A percentile compares a stretch with the other conserved stretches of the same genome.
phyloP scores from a whole-genome alignment of 2,329 filamentous ascomycete genomes.

The Cucurbitaria berberidis region DNA sequence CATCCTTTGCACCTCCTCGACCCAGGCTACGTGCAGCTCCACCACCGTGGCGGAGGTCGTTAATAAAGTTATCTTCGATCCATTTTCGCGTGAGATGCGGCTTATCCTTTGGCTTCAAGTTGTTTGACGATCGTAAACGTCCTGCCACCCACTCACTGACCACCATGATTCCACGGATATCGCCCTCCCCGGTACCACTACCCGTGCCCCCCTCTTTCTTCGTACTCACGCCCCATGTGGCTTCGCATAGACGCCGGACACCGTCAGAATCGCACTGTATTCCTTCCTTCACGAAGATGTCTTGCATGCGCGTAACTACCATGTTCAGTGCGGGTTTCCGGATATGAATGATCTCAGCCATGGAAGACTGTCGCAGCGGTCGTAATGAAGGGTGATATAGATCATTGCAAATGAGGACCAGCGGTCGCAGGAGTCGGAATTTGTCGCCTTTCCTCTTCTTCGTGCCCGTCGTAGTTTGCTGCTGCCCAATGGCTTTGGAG shows the following conservation, averaged over 20 bases:
- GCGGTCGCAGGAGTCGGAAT: slow-evolving; percentile 83
- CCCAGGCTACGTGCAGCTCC: slow-evolving; percentile 74
- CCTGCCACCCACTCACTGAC: slow-evolving; percentile 86
- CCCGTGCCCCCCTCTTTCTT: slow-evolving; percentile 69
- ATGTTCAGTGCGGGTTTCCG: slow-evolving; percentile 87
- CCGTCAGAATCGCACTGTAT: slow-evolving; percentile 89
- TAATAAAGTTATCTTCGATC: slow-evolving; percentile 75
- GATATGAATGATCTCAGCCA: slow-evolving; percentile 91
- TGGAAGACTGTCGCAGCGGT: slow-evolving; percentile 79
- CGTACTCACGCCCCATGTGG: slow-evolving; percentile 78
- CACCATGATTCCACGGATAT: slow-evolving; percentile 83
- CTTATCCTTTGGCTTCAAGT: slow-evolving; percentile 44
- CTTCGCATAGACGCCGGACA: slow-evolving; percentile 81
- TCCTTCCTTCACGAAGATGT: slow-evolving; percentile 86
- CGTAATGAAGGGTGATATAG: slow-evolving; percentile 90
- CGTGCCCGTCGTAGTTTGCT: slow-evolving; percentile 38
- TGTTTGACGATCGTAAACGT: slow-evolving; percentile 61
- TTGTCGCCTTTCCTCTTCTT: slow-evolving; percentile 79
- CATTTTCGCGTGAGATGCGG: slow-evolving; percentile 72
- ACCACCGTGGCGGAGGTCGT: slow-evolving; percentile 72
- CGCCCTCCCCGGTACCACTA: slow-evolving; percentile 70
- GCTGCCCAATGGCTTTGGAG: slow-evolving; percentile 49
- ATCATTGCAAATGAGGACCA: slow-evolving; percentile 97
- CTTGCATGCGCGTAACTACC: slow-evolving; percentile 79
- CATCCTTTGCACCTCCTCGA: slow-evolving; percentile 73